A percentile compares a stretch with the other conserved stretches of the same genome.
These are phyloP conservation scores for Metschnikowia anglica DNA, from an alignment of 805 yeast genomes.

Conservation along the genomic window DNA sequence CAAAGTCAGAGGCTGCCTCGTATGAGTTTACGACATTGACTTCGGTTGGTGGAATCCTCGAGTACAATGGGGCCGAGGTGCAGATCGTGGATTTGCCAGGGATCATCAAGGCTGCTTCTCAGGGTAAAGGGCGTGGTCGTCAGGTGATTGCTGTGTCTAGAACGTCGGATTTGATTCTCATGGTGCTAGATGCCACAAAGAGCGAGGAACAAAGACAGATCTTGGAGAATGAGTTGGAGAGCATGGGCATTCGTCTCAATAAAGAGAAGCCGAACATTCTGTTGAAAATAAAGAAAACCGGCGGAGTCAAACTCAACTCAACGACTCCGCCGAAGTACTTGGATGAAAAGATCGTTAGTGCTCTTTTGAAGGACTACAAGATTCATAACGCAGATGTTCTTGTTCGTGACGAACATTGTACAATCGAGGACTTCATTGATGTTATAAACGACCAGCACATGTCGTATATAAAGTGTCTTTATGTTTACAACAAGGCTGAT, in stretches of 20 bases:
- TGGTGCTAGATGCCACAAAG: conserved; percentile 95
- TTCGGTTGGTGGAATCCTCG: conserved; percentile 93
- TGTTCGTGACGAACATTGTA: conserved; percentile 81
- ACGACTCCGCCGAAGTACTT: conserved; percentile 79
- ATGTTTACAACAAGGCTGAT: conserved; percentile 93
- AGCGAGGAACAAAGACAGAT: conserved; percentile 85
- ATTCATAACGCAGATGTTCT: conserved; percentile 93
- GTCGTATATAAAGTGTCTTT: conserved; percentile 85
- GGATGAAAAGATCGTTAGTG: conserved; percentile 75
- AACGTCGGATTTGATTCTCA: conserved; percentile 87
- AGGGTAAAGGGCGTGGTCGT: conserved; percentile 96
- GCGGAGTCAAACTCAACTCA: conserved; percentile 84
- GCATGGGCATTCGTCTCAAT: conserved; percentile 90
- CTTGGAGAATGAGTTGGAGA: conserved; percentile 84
- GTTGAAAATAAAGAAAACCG: conserved; percentile 77
- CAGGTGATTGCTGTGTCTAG: conserved; percentile 96
- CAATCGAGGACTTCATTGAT: conserved; percentile 91
- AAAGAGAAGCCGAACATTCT: conserved; percentile 74
- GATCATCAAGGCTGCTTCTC: conserved; percentile 93
- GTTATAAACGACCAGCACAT: conserved; percentile 84
- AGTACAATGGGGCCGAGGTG: conserved; percentile 94
- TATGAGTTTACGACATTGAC: conserved; percentile 96
- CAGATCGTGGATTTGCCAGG: conserved; percentile 98
- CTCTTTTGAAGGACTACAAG: conserved; percentile 79
- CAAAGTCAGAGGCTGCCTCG: conserved; percentile 91